phyloP scores from a whole-genome alignment of 305 asterid genomes.

The Fraxinus velutina region DNA sequence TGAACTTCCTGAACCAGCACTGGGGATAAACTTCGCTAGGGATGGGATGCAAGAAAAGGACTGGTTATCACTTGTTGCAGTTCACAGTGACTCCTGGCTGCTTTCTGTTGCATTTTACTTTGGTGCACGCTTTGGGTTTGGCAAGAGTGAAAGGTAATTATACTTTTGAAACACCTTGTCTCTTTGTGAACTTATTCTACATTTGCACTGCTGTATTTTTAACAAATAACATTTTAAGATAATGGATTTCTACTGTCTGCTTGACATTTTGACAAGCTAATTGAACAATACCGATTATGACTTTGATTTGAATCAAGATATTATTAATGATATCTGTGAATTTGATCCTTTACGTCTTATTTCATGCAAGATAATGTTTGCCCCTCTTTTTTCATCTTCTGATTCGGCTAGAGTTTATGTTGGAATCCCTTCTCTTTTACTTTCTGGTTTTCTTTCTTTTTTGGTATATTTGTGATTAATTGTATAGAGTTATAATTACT shows the following conservation, averaged over 20 bases:
- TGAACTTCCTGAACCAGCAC: conserved; percentile 83
- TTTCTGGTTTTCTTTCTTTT: not conserved
- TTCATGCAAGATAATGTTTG: not conserved
- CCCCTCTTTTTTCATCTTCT: not conserved
- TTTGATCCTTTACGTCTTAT: not conserved
- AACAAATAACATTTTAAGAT: not conserved
- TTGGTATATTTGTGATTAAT: not conserved
- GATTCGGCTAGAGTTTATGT: not conserved
- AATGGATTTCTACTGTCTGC: not conserved
- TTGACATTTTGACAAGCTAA: not conserved
- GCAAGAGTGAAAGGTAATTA: conserved; percentile 64
- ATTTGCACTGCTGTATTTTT: not conserved
- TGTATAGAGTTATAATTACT: not conserved
- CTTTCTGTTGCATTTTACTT: conserved; percentile 76
- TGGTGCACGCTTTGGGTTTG: conserved; percentile 78
- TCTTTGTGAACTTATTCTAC: not conserved
- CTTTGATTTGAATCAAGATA: not conserved
- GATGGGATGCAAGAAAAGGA: conserved; percentile 75
- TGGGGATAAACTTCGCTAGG: conserved; percentile 79
- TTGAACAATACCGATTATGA: not conserved
- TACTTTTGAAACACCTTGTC: not conserved
- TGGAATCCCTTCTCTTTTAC: not conserved
- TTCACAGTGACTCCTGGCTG: conserved; percentile 86
- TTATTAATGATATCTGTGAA: not conserved
- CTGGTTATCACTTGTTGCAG: conserved; percentile 79